phyloP scores from a whole-genome alignment of 805 yeast genomes.

The Metschnikowia shivogae region DNA sequence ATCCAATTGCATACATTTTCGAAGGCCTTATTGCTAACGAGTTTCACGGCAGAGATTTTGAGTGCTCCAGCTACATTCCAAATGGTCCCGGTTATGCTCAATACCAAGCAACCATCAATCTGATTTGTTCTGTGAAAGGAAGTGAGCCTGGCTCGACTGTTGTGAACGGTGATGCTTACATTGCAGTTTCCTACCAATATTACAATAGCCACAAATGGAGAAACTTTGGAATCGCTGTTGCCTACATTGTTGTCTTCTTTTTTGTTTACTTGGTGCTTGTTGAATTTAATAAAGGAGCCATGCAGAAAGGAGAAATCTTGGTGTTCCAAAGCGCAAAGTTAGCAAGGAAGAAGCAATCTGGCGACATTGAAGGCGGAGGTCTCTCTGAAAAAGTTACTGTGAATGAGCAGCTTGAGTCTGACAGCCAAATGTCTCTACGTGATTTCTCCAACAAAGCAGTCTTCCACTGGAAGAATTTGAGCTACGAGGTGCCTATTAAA shows the following conservation, averaged over 20 bases:
- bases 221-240: constrained; percentile 54
- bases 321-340: constrained; percentile 45
- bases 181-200: constrained; percentile 36
- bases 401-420: constrained; percentile 12
- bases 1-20: constrained; percentile 27
- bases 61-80: constrained; percentile 17
- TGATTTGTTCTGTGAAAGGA: constrained; percentile 18
- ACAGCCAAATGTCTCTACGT: background rate
- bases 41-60: constrained; percentile 24
- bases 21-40: constrained; percentile 25
- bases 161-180: constrained; percentile 26
- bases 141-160: constrained; percentile 16
- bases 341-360: constrained; percentile 26
- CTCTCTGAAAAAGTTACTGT: constrained; percentile 1
- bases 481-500: constrained; percentile 49
- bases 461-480: constrained; percentile 55
- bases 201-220: constrained; percentile 51
- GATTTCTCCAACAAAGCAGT: constrained; percentile 8
- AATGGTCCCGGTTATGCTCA: constrained; percentile 19
- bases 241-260: constrained; percentile 34
- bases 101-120: background rate
- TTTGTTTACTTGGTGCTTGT: constrained; percentile 48
- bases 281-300: constrained; percentile 57
- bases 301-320: constrained; percentile 68
- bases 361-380: constrained; percentile 18